Conservation (phyloP, 352 stramenopile species). For the Achlya hypogyna region DNA sequence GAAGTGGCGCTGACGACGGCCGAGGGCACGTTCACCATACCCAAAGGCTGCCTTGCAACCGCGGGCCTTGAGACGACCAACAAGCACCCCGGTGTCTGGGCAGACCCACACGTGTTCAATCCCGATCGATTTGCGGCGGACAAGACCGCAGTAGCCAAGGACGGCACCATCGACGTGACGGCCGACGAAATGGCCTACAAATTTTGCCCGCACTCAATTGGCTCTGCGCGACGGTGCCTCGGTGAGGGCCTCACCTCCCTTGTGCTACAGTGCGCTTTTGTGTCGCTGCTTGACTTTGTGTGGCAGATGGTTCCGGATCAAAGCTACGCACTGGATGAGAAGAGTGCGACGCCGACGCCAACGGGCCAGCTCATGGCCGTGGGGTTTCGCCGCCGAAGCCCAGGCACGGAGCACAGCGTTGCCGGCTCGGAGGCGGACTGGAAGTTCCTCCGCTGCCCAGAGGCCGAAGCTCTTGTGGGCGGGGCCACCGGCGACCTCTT, state of each 20-base stretch:
- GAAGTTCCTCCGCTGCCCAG: background rate
- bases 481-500: background rate
- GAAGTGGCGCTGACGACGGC: background rate
- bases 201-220: conserved; percentile 3
- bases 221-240: background rate
- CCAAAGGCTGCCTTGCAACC: background rate
- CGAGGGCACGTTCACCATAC: background rate
- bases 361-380: conserved; percentile 3
- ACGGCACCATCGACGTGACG: background rate
- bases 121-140: conserved; percentile 1
- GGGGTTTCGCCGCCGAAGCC: background rate
- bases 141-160: background rate
- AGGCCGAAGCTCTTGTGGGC: background rate
- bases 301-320: conserved; percentile 15
- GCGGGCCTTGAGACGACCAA: conserved; percentile 7
- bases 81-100: background rate
- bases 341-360: background rate
- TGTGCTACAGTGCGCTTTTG: background rate
- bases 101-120: background rate
- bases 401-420: background rate
- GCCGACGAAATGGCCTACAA: background rate
- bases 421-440: background rate
- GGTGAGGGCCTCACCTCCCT: background rate
- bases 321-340: background rate
- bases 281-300: conserved; percentile 10